These are phyloP conservation scores for Aspergillus biplanus DNA, from an alignment of 495 filamentous ascomycete genomes.

Conservation along the genomic window DNA sequence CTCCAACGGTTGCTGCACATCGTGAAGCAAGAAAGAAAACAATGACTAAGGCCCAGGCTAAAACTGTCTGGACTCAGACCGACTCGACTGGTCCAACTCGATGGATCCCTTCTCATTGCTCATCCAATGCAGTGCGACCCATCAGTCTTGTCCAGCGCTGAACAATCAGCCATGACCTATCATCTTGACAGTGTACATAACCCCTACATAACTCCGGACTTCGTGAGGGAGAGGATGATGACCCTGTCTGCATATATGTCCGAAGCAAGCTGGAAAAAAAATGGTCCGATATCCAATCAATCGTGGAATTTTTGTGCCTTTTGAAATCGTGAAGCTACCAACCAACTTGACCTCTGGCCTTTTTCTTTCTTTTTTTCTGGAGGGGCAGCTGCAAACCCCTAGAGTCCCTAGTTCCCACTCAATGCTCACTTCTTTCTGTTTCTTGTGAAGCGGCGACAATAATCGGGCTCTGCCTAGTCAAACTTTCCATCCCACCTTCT, in stretches of 20 bases:
- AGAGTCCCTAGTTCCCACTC: neutral
- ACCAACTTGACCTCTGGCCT: neutral
- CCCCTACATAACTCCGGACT: neutral
- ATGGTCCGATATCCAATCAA: slow-evolving; percentile 12
- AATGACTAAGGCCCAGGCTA: slow-evolving; percentile 8
- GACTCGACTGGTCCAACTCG: slow-evolving; percentile 32
- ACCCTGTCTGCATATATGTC: slow-evolving; percentile 14
- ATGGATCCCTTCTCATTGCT: neutral
- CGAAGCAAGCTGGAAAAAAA: neutral
- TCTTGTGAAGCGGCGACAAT: neutral
- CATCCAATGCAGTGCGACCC: slow-evolving; percentile 16
- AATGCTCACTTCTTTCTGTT: neutral
- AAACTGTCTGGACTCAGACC: slow-evolving; percentile 32
- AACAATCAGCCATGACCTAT: slow-evolving; percentile 16
- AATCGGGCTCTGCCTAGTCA: neutral
- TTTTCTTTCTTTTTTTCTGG: neutral
- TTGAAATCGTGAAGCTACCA: neutral
- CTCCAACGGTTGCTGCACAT: slow-evolving; percentile 20
- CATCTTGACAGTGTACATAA: slow-evolving; percentile 8
- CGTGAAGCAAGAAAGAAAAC: slow-evolving; percentile 12
- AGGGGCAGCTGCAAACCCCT: slow-evolving; percentile 4
- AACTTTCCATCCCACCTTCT: neutral
- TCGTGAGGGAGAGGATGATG: neutral
- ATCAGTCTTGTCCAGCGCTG: slow-evolving; percentile 5
- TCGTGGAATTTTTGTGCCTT: neutral